Evolutionary conservation across 306 rosid genomes (phyloP).

Genomic region (Ormosia semicastrata): DNA sequence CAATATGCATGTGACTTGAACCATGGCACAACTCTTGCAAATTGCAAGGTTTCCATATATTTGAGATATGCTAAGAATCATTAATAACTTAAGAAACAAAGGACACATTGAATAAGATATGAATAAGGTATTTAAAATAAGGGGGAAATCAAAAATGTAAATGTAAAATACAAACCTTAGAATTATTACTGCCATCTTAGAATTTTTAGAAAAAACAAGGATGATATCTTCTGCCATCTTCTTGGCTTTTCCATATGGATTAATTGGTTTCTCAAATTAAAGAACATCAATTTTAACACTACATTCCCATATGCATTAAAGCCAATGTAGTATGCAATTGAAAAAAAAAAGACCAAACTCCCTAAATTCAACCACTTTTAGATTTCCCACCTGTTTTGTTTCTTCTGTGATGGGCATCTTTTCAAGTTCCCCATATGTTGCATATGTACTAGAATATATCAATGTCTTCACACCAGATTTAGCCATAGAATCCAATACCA

Average conservation of each 20-base stretch:
- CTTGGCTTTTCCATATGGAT: constrained; percentile 99
- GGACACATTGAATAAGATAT: neutral
- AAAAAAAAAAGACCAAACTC: constrained; percentile 2
- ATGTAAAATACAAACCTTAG: constrained; percentile 59
- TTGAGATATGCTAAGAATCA: neutral
- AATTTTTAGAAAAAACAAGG: constrained; percentile 89
- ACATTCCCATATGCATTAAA: neutral
- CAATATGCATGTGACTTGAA: neutral
- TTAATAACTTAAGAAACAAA: neutral
- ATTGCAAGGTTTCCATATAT: neutral
- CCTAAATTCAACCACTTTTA: neutral
- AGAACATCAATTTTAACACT: neutral
- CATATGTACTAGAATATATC: constrained; percentile 96
- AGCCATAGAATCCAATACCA: constrained; percentile 83
- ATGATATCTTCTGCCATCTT: constrained; percentile 99
- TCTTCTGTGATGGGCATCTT: constrained; percentile 98
- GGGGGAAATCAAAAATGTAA: neutral
- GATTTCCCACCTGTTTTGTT: constrained; percentile 70
- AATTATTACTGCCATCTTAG: constrained; percentile 97
- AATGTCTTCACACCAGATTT: constrained; percentile 76
- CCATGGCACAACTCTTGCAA: neutral
- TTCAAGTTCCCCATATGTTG: constrained; percentile 96
- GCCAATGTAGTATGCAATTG: neutral
- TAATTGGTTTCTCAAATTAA: constrained; percentile 71
- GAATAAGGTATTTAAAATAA: neutral